A percentile compares a stretch with the other conserved stretches of the same genome.
These are phyloP conservation scores for Dimocarpus longan DNA, from an alignment of 345 rosid species.

Conservation along the genomic window DNA sequence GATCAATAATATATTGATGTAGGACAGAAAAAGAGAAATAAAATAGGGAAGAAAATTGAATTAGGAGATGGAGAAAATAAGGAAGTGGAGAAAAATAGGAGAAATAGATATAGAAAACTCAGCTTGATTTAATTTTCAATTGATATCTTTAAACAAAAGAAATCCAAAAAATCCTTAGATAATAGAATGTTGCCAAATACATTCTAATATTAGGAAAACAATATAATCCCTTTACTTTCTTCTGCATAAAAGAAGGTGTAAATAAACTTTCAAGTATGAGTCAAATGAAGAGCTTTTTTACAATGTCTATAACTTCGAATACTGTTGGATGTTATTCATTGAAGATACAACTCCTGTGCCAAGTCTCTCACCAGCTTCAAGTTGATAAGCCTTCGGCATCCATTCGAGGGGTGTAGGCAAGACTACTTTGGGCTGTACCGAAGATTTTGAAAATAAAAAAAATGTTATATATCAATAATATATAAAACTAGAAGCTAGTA, in stretches of 20 bases:
- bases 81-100: neutral
- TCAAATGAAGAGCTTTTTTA: neutral
- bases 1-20: neutral
- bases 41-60: neutral
- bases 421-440: neutral
- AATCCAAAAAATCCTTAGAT: neutral
- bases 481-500: neutral
- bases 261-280: neutral
- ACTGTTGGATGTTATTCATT: neutral
- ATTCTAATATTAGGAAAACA: neutral
- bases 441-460: neutral
- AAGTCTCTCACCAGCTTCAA: neutral
- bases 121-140: neutral
- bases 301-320: neutral
- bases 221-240: neutral
- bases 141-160: neutral
- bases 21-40: neutral
- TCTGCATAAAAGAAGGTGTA: neutral
- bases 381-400: neutral
- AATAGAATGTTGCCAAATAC: neutral
- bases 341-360: neutral
- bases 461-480: neutral
- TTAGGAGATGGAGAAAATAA: neutral
- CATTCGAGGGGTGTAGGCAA: neutral
- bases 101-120: neutral